Base-by-base conservation (phyloP, 768 basidiomycete genomes). In the Exidia glandulosa region DNA sequence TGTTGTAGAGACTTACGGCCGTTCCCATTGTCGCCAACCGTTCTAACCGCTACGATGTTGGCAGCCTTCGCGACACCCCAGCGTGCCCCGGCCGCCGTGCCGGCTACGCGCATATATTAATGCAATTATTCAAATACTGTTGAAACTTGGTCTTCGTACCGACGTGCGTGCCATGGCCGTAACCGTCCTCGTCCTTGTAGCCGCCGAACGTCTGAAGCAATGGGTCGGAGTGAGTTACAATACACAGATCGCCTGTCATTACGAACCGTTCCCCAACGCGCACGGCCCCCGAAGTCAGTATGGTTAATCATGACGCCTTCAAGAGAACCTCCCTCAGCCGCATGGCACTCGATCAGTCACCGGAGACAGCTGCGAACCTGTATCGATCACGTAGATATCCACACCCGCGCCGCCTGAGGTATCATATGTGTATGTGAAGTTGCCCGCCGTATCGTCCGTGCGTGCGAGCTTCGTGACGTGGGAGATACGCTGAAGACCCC, bases 21-120 rank as follows among this genome's bases (percentile, higher is more conserved):
- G 41, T 57, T 76, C 74, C 48, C 66, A 66, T 58, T 76, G 67
- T 27, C 30, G 19, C 27, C 19, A 1, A 27, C 4, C 5, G 14
- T 29, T 23, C 50, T 13, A 29, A 95, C 92, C 32, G 93, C 93
- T 63, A 88, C 79, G 65, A 95, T 80, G 62, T 90, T 80, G 58
- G 94, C 95, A 62, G 80, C 80, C 85, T 99, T 98, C 57, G 96
- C 94, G 52, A 99, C 93, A 74, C 96, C 96, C 68, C 91, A 98
- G 73, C 85, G 88, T 67, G 76, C 74, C 3, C 90, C 93, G n/a
- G 87, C 96, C 65, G 98, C 94, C 29, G 94, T 99, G 58, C 94
- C 94, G 52, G 94, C 94, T 14, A 45, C 60, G 50, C 48, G 48
- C n/a, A 45, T n/a, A n/a, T n/a, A n/a, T n/a, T n/a, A n/a, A n/a